phyloP scores from a whole-genome alignment of 345 rosid species.

The Heritiera fomes region DNA sequence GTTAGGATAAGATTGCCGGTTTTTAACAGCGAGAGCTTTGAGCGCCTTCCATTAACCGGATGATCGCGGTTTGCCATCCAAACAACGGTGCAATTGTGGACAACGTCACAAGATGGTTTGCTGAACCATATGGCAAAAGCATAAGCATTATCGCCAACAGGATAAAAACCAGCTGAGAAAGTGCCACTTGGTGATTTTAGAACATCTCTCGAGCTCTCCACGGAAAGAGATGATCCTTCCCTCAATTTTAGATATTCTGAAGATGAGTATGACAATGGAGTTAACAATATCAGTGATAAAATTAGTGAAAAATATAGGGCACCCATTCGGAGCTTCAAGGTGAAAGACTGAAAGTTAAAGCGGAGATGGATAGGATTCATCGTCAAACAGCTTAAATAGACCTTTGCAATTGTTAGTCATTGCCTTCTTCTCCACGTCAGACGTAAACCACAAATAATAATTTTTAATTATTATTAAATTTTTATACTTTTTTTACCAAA shows the following conservation, averaged over 20 bases:
- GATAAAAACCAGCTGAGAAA: conserved; percentile 22
- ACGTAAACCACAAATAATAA: no score
- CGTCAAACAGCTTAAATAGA: neutral
- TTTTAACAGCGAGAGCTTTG: conserved; percentile 24
- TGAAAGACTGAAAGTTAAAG: neutral
- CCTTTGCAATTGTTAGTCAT: neutral
- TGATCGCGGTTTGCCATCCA: conserved; percentile 40
- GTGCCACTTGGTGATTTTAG: neutral
- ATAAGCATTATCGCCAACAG: conserved; percentile 21
- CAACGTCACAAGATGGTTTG: neutral
- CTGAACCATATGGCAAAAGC: conserved; percentile 30
- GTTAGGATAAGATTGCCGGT: conserved; percentile 26
- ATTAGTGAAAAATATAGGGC: neutral
- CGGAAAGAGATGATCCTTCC: neutral
- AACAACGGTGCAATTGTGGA: conserved; percentile 23
- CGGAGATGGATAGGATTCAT: neutral
- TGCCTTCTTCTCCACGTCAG: no score
- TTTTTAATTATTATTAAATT: no score
- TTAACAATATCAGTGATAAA: neutral
- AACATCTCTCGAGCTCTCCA: neutral
- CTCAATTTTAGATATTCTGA: neutral
- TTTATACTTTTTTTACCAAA: no score
- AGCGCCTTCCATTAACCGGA: conserved; percentile 31
- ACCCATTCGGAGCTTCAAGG: neutral
- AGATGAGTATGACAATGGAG: conserved; percentile 9